phyloP scores from a whole-genome alignment of 1,284 basidiomycete species.

The Trametes versicolor region DNA sequence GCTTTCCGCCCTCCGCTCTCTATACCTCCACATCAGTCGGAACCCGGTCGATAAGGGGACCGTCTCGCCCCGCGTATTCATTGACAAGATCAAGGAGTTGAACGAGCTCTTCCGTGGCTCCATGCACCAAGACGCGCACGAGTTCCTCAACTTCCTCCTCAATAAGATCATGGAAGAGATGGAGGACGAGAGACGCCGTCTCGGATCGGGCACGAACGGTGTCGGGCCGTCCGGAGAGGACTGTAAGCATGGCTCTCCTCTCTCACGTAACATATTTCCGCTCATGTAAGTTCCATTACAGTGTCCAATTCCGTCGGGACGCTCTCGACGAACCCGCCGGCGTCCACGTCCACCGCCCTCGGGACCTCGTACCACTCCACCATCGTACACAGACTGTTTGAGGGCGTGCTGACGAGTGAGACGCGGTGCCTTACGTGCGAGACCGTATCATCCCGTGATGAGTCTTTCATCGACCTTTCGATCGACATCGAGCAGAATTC shows the following conservation, averaged over 20 bases:
- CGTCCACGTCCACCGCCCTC: slow-evolving; percentile 39
- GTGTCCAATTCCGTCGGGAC: slow-evolving; percentile 68
- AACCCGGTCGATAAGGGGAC: slow-evolving; percentile 84
- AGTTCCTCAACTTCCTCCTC: slow-evolving; percentile 95
- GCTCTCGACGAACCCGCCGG: slow-evolving; percentile 47
- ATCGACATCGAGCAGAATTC: slow-evolving; percentile 99
- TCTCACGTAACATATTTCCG: slow-evolving; percentile 4
- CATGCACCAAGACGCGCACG: slow-evolving; percentile 96
- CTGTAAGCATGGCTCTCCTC: slow-evolving; percentile 51
- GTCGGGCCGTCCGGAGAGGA: slow-evolving; percentile 56
- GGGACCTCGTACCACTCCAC: slow-evolving; percentile 61
- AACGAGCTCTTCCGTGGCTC: slow-evolving; percentile 89
- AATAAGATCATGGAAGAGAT: slow-evolving; percentile 96
- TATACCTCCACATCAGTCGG: slow-evolving; percentile 87
- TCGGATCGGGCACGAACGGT: slow-evolving; percentile 32
- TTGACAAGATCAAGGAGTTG: slow-evolving; percentile 89
- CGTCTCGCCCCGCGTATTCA: slow-evolving; percentile 87
- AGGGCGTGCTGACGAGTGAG: slow-evolving; percentile 95
- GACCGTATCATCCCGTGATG: slow-evolving; percentile 95
- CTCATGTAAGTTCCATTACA: slow-evolving; percentile 38
- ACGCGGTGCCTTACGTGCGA: slow-evolving; percentile 98
- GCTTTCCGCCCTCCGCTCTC: slow-evolving; percentile 88
- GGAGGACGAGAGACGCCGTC: slow-evolving; percentile 70
- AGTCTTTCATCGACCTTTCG: slow-evolving; percentile 95
- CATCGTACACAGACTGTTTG: slow-evolving; percentile 92